These are phyloP conservation scores for Lactarius akahatsu DNA, from an alignment of 768 basidiomycete species.

Conservation along the genomic window DNA sequence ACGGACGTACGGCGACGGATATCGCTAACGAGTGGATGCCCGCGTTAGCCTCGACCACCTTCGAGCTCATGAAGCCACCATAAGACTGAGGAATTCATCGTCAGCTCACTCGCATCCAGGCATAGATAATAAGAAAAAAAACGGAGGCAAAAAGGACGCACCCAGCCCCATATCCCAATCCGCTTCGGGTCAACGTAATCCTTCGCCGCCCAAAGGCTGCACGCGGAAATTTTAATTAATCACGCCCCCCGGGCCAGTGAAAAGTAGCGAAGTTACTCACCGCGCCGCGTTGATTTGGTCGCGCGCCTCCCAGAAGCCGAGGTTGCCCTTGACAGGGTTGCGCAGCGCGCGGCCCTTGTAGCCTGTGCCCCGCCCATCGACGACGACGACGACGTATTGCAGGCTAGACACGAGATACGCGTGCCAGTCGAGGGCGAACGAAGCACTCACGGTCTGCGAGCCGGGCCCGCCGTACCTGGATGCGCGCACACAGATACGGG, in stretches of 20 bases:
- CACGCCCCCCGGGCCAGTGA: conserved; percentile 15
- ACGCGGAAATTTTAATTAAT: neutral
- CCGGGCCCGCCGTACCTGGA: conserved; percentile 85
- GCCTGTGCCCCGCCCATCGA: conserved; percentile 95
- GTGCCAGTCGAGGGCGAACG: conserved; percentile 78
- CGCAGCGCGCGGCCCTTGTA: conserved; percentile 81
- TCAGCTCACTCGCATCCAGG: conserved; percentile 1
- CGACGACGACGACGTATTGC: conserved; percentile 81
- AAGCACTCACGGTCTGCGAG: conserved; percentile 72
- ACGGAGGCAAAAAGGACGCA: conserved; percentile 48
- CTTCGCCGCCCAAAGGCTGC: conserved; percentile 79
- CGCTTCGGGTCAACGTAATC: conserved; percentile 84
- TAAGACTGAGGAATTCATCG: conserved; percentile 60
- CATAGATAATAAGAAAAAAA: too few species aligned
- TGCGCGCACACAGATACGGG: conserved; percentile 15
- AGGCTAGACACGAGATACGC: conserved; percentile 78
- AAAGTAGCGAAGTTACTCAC: conserved; percentile 41
- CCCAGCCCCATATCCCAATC: conserved; percentile 99
- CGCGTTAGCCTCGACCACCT: conserved; percentile 87
- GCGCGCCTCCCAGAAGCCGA: conserved; percentile 84
- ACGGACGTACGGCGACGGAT: conserved; percentile 75
- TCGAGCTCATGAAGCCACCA: conserved; percentile 94
- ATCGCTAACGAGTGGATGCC: conserved; percentile 89
- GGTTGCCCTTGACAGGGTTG: conserved; percentile 83
- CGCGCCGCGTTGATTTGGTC: conserved; percentile 91